Evolutionary conservation across 495 filamentous ascomycete genomes (phyloP), one percentile per base, ranked within the genome.

Genomic region (Penicillium samsonianum): DNA sequence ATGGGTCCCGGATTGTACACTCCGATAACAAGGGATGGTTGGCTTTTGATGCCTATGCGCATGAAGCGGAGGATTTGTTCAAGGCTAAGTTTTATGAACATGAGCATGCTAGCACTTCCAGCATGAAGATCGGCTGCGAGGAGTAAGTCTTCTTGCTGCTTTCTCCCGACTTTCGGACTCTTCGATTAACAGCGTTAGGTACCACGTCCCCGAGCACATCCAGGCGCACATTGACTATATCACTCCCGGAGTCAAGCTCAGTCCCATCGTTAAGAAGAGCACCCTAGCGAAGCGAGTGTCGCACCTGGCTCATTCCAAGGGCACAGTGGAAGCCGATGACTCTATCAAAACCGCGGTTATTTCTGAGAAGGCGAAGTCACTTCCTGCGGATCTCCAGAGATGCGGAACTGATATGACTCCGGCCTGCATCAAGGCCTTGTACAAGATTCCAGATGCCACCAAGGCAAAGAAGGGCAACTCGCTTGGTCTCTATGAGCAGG

Each of bases 11-110:
- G 9, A 64, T 85, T 48, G 71, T 71, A 5, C 78, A 76, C 44
- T 82, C 81, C 0, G 67, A 74, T 30, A 80, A 78, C 25, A 73
- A 78, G 49, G 79, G 76, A 43, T 87, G 84, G 83, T 65, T 87
- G 26, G 72, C 77, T 7, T 83, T 86, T 55, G 74, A 84, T 58
- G 80, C 80, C 14, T 79, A 82, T 22, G 77, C 79, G 5, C 64
- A 73, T 28, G 83, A 87, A 58, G 77, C 77, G 0, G 84, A 88
- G 59, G 65, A 63, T 8, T 73, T 88, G 1, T 78, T 88, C 48
- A 71, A 79, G 54, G 82, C 85, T 3, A 72, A 84, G 55, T 88
- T 86, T 61, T 79, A 82, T 57, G 55, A 81, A 41, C 85, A 86
- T 64, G 69, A 80, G 55, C 81, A 87, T 57, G 46, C 62, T 2